These are phyloP conservation scores for Carpinus fangiana DNA, from an alignment of 306 rosid genomes.

Conservation along the genomic window DNA sequence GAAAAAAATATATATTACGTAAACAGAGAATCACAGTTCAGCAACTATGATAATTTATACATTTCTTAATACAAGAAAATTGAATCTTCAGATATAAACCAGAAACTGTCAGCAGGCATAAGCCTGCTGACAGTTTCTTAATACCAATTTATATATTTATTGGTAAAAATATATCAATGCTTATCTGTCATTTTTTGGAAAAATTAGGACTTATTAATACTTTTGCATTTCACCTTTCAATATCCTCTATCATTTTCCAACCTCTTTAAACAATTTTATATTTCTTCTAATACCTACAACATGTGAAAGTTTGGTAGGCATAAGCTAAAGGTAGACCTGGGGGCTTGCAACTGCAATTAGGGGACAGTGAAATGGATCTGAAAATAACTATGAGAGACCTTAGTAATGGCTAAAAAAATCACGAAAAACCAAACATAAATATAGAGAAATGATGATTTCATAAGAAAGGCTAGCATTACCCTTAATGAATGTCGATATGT, in stretches of 20 bases:
- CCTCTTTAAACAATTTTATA: background rate
- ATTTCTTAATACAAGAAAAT: background rate
- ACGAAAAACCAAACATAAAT: background rate
- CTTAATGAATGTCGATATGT: conserved; percentile 91
- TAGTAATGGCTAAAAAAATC: background rate
- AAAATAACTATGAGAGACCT: background rate
- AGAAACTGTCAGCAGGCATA: background rate
- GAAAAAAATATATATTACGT: background rate
- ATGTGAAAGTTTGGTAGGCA: conserved; percentile 2
- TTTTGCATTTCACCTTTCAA: background rate
- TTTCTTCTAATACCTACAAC: background rate
- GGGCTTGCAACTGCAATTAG: background rate
- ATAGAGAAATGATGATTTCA: conserved; percentile 1
- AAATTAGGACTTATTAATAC: background rate
- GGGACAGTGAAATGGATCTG: background rate
- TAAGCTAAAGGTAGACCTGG: background rate
- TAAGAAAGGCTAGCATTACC: conserved; percentile 43
- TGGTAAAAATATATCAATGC: background rate
- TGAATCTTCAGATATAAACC: background rate
- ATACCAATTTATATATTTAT: too few relatives aligned
- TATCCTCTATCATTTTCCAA: background rate
- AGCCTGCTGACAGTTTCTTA: too few relatives aligned
- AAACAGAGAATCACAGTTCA: background rate
- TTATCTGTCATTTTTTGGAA: too few relatives aligned
- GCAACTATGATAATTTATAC: background rate